phyloP scores from a whole-genome alignment of 2,329 filamentous ascomycete genomes.

The Trichophyton mentagrophytes region DNA sequence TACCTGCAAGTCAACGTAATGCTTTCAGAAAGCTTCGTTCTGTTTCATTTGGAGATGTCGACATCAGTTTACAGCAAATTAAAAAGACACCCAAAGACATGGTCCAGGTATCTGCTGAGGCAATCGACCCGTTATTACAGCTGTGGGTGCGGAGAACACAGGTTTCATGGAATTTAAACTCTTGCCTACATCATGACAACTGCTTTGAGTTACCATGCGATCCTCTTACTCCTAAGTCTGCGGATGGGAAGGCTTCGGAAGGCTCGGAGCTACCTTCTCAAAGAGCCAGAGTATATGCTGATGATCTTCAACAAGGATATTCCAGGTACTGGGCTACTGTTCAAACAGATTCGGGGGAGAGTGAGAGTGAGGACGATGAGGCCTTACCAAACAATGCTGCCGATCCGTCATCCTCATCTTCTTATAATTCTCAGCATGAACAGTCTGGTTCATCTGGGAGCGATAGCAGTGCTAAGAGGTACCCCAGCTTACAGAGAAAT shows the following conservation, averaged over 20 bases:
- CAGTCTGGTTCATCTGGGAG: background rate
- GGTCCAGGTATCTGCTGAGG: slow-evolving; percentile 25
- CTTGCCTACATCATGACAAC: slow-evolving; percentile 19
- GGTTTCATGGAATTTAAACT: slow-evolving; percentile 9
- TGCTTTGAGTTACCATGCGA: background rate
- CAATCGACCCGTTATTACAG: slow-evolving; percentile 23
- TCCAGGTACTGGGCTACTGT: slow-evolving; percentile 26
- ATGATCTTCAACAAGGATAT: slow-evolving; percentile 22
- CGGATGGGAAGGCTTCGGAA: slow-evolving; percentile 14
- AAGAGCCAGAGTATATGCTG: slow-evolving; percentile 23
- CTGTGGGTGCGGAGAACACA: slow-evolving; percentile 18
- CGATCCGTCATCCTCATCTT: background rate
- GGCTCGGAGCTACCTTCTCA: slow-evolving; percentile 28
- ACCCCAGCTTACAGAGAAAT: background rate
- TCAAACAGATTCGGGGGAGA: slow-evolving; percentile 23
- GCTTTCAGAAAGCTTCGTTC: slow-evolving; percentile 18
- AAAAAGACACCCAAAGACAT: slow-evolving; percentile 28
- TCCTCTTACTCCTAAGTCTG: background rate
- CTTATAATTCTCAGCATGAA: background rate
- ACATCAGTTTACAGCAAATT: slow-evolving; percentile 22
- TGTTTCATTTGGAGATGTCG: slow-evolving; percentile 24
- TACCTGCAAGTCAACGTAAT: slow-evolving; percentile 11
- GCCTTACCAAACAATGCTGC: background rate
- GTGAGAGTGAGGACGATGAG: background rate
- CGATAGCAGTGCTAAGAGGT: background rate